A percentile compares a stretch with the other conserved stretches of the same genome.
Evolutionary conservation across 2,329 filamentous ascomycete species (phyloP).

Genomic region (Fusarium coffeatum): DNA sequence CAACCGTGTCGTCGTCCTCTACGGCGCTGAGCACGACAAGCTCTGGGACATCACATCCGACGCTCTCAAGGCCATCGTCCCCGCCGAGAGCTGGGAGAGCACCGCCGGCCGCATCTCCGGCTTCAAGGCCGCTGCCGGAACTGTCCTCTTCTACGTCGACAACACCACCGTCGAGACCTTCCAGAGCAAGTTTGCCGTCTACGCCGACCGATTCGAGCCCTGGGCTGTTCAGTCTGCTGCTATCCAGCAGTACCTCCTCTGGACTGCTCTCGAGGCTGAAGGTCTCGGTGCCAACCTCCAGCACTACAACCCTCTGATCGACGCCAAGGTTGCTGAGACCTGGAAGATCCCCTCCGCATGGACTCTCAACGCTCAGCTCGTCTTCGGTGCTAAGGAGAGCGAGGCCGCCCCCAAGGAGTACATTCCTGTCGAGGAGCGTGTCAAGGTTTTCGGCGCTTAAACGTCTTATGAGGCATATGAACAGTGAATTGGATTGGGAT

Average conservation of each 20-base stretch:
- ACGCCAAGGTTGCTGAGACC: conserved; percentile 73
- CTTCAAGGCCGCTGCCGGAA: conserved; percentile 81
- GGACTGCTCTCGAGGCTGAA: conserved; percentile 85
- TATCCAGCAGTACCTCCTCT: conserved; percentile 82
- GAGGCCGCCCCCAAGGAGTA: conserved; percentile 72
- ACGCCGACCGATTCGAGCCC: conserved; percentile 81
- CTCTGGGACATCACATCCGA: conserved; percentile 82
- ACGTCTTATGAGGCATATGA: conserved; percentile 6
- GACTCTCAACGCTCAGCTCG: conserved; percentile 84
- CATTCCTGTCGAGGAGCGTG: conserved; percentile 71
- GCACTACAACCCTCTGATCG: conserved; percentile 91
- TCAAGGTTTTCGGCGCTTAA: conserved; percentile 72
- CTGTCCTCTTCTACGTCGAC: conserved; percentile 91
- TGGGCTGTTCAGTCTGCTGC: conserved; percentile 83
- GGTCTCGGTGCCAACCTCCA: conserved; percentile 90
- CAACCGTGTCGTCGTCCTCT: conserved; percentile 80
- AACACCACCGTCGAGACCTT: conserved; percentile 72
- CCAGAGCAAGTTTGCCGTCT: conserved; percentile 76
- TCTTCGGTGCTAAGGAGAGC: conserved; percentile 76
- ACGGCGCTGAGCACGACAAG: conserved; percentile 85
- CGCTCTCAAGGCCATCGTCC: conserved; percentile 65
- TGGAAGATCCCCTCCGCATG: conserved; percentile 80
- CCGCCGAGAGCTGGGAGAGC: conserved; percentile 69
- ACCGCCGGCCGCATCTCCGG: conserved; percentile 59
- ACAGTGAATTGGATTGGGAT: conserved; percentile 10